Evolutionary conservation across 1,284 basidiomycete species (phyloP), one percentile per base, ranked within the genome.

Genomic region (Sporisorium exsertum): DNA sequence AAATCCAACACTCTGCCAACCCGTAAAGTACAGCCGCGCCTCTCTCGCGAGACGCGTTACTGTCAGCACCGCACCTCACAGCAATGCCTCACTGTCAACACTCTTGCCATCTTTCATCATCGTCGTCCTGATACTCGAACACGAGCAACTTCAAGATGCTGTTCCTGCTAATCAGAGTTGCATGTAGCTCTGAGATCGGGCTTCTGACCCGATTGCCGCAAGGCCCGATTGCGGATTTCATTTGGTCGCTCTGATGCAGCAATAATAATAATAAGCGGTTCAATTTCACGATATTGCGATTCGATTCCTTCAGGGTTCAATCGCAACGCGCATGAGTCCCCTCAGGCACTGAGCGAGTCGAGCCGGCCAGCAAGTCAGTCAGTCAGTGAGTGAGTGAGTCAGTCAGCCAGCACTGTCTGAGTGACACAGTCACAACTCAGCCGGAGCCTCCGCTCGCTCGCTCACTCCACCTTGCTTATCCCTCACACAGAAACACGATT

Each of bases 11-110:
- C n/a, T 12, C 18, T 16, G 6, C 35, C 12, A 8, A 6, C 53
- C 53, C 60, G 60, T 64, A 64, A 64, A 64, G 49, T 64, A 37
- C 49, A 47, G 29, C 54, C 61, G 55, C 61, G 55, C 49, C 55
- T 29, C 2, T 4, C 32, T 33, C 12, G 12, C n/a, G 2, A n/a
- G 29, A 52, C 18, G 29, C 18, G 18, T 37, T 52, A 3, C n/a
- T 20, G 27, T 6, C 40, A 43, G 40, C 40, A 43, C 5, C 40
- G 9, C n/a, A 40, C 37, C 5, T 40, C 16, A 40, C 37, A n/a
- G 37, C 37, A 35, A 8, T n/a, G 37, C n/a, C 37, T 40, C 18
- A n/a, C n/a, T 5, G 37, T 8, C 15, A 5, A 40, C 12, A n/a
- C 37, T 15, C 35, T 37, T 15, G n/a, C n/a, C n/a, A n/a, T n/a